phyloP scores from a whole-genome alignment of 2,329 filamentous ascomycete genomes.

The Xylaria sp. region DNA sequence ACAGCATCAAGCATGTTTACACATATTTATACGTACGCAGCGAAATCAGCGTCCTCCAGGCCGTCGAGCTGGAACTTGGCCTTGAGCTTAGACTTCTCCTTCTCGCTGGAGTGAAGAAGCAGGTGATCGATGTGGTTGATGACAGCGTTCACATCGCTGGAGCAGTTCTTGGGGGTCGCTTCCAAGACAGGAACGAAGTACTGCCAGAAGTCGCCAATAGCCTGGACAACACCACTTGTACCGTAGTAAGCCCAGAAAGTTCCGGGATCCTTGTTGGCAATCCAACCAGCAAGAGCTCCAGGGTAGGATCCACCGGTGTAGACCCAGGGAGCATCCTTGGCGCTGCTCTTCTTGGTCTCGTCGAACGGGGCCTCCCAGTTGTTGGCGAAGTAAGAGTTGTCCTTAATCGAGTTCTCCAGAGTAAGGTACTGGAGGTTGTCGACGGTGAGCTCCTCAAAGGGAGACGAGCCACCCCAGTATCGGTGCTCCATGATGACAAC shows the following conservation, averaged over 20 bases:
- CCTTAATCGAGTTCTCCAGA: constrained; percentile 38
- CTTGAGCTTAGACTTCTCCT: constrained; percentile 43
- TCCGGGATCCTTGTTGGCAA: constrained; percentile 45
- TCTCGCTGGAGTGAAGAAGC: constrained; percentile 35
- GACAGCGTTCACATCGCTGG: constrained; percentile 45
- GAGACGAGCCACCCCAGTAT: constrained; percentile 40
- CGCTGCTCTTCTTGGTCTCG: constrained; percentile 38
- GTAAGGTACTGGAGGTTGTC: constrained; percentile 38
- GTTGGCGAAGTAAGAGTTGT: constrained; percentile 38
- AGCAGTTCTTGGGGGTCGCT: constrained; percentile 54
- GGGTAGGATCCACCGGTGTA: constrained; percentile 51
- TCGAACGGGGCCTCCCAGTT: constrained; percentile 48
- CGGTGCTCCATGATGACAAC: constrained; percentile 40
- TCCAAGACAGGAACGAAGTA: constrained; percentile 51
- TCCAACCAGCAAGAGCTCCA: constrained; percentile 51
- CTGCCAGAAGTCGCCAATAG: constrained; percentile 48
- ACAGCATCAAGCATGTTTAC: background rate
- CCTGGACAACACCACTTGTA: constrained; percentile 50
- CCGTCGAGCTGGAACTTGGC: constrained; percentile 44
- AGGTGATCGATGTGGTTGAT: constrained; percentile 48
- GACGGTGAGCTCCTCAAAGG: constrained; percentile 33
- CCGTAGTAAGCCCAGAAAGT: constrained; percentile 56
- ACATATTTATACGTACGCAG: constrained; percentile 24
- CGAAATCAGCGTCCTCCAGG: constrained; percentile 43
- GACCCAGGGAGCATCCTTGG: constrained; percentile 50